A percentile compares a stretch with the other conserved stretches of the same genome.
Conservation (phyloP, 495 filamentous ascomycete species). For the Talaromyces borbonicus region DNA sequence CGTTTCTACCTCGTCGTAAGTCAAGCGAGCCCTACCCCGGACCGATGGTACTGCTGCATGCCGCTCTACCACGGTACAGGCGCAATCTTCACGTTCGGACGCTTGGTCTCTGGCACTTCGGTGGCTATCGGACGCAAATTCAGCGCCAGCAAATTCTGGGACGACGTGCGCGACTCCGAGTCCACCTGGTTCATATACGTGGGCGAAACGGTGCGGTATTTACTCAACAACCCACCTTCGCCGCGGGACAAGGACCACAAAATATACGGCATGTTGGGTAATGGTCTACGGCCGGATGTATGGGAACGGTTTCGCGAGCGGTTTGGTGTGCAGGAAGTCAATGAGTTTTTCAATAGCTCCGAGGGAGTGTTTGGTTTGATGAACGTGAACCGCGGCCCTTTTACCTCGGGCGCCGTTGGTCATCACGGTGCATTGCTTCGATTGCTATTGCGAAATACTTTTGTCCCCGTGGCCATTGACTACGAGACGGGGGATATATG, state of each 20-base stretch:
- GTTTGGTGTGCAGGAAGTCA: conserved; percentile 48
- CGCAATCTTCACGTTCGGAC: conserved; percentile 41
- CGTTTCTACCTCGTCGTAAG: conserved; percentile 25
- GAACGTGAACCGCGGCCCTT: conserved; percentile 51
- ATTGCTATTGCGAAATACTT: conserved; percentile 35
- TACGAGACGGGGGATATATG: conserved; percentile 53
- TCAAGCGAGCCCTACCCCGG: conserved; percentile 31
- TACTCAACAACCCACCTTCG: conserved; percentile 57
- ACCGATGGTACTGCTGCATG: conserved; percentile 71
- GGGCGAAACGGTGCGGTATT: conserved; percentile 70
- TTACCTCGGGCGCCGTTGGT: conserved; percentile 52
- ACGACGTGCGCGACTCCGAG: conserved; percentile 55
- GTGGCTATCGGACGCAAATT: conserved; percentile 64
- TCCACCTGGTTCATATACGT: conserved; percentile 72
- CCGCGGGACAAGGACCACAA: conserved; percentile 55
- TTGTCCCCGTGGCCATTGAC: conserved; percentile 60
- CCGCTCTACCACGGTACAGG: conserved; percentile 75
- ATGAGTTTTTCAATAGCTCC: conserved; percentile 58
- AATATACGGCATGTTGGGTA: conserved; percentile 61
- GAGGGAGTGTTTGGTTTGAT: conserved; percentile 52
- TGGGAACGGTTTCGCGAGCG: conserved; percentile 61
- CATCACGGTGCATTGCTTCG: conserved; percentile 59
- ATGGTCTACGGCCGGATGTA: conserved; percentile 68
- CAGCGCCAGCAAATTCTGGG: conserved; percentile 63
- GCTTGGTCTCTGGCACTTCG: conserved; percentile 47